phyloP scores from a whole-genome alignment of 306 rosid genomes.

The Pyrus pyrifolia region DNA sequence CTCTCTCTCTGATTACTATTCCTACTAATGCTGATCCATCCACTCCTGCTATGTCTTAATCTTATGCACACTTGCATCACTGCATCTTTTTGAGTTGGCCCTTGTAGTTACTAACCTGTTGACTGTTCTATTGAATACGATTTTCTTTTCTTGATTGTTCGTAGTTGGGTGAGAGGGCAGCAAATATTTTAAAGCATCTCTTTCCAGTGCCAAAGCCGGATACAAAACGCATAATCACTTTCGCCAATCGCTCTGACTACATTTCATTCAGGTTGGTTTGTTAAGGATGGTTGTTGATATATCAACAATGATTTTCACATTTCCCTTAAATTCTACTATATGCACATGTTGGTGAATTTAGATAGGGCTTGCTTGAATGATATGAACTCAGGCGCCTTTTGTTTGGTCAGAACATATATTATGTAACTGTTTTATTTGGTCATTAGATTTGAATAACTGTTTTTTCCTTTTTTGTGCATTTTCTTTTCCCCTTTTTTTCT shows the following conservation, averaged over 20 bases:
- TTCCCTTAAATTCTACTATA: neutral
- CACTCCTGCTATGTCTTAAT: neutral
- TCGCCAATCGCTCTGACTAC: conserved; percentile 71
- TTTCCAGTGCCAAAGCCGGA: conserved; percentile 94
- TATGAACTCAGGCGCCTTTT: neutral
- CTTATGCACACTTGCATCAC: neutral
- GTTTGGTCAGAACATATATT: neutral
- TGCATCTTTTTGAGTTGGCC: neutral
- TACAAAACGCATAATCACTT: conserved; percentile 76
- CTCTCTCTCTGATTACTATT: neutral
- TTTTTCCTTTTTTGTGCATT: neutral
- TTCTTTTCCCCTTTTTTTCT: neutral
- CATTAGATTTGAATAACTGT: neutral
- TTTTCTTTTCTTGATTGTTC: conserved; percentile 18
- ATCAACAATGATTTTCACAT: neutral
- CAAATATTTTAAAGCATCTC: conserved; percentile 75
- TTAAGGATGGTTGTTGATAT: neutral
- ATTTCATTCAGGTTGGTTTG: conserved; percentile 78
- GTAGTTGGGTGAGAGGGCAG: conserved; percentile 81
- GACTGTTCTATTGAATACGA: conserved; percentile 1
- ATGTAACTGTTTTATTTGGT: neutral
- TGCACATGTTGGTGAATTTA: neutral
- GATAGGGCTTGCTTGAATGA: neutral
- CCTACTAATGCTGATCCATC: neutral
- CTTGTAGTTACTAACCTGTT: neutral